Percentiles rank a stretch among this genome's conserved stretches.
Evolutionary conservation across 768 basidiomycete species (phyloP).

Genomic region (Suillus bovinus): DNA sequence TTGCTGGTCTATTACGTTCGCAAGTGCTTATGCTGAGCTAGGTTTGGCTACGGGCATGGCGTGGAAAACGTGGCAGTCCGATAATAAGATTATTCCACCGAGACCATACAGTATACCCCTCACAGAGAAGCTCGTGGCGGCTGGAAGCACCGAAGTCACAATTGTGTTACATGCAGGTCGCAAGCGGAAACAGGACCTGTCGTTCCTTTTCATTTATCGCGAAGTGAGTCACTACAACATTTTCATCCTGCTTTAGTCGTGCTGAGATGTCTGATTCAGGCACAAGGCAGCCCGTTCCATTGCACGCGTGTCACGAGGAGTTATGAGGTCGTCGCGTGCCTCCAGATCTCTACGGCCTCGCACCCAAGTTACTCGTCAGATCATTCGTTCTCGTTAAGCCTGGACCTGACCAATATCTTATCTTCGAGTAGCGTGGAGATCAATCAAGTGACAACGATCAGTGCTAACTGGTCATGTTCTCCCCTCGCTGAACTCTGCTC

Average conservation of each 20-base stretch:
- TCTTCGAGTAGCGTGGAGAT: slow-evolving; percentile 44
- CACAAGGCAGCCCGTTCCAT: slow-evolving; percentile 51
- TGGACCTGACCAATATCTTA: slow-evolving; percentile 58
- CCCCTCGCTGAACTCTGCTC: slow-evolving; percentile 35
- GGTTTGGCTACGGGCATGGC: slow-evolving; percentile 17
- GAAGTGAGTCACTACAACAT: slow-evolving; percentile 40
- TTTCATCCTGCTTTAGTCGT: not conserved
- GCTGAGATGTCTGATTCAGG: slow-evolving; percentile 35
- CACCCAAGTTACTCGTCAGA: slow-evolving; percentile 52
- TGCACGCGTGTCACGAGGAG: slow-evolving; percentile 52
- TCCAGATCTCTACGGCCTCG: slow-evolving; percentile 52
- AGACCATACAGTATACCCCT: slow-evolving; percentile 50
- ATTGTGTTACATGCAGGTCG: slow-evolving; percentile 54
- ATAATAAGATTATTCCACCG: slow-evolving; percentile 52
- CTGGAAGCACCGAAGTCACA: slow-evolving; percentile 50
- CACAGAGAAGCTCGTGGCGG: slow-evolving; percentile 41
- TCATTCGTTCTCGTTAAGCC: slow-evolving; percentile 49
- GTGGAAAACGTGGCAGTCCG: slow-evolving; percentile 43
- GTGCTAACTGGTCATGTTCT: slow-evolving; percentile 66
- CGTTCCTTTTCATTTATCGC: slow-evolving; percentile 66
- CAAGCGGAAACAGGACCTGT: slow-evolving; percentile 51
- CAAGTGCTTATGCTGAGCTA: slow-evolving; percentile 3
- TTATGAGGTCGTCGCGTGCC: slow-evolving; percentile 61
- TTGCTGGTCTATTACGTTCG: not conserved
- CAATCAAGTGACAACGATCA: slow-evolving; percentile 61